These are phyloP conservation scores for Apiospora hydei DNA, from an alignment of 2,329 filamentous ascomycete species.

Conservation along the genomic window DNA sequence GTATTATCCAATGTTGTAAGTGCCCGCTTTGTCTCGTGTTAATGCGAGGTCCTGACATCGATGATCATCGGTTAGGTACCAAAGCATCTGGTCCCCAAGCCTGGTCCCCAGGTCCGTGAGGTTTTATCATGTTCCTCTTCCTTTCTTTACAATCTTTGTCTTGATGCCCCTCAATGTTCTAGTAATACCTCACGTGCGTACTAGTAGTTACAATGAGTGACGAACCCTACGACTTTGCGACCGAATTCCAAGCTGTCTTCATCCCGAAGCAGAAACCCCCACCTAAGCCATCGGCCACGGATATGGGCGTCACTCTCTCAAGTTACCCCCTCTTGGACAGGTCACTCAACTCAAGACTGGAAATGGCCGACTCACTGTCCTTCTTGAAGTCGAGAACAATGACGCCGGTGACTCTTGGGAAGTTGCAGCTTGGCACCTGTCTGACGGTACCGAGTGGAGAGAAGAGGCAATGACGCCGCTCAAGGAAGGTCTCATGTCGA, in stretches of 20 bases:
- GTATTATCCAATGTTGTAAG: conserved; percentile 11
- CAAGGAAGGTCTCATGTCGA: conserved; percentile 46
- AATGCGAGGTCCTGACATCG: neutral
- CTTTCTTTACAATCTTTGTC: neutral
- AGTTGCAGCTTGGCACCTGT: conserved; percentile 75
- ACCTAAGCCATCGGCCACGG: conserved; percentile 34
- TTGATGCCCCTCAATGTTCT: neutral
- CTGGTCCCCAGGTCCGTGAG: neutral
- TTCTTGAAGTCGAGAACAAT: conserved; percentile 70
- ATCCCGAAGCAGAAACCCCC: conserved; percentile 47
- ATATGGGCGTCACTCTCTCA: conserved; percentile 50
- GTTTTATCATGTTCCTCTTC: neutral
- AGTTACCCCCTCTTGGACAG: conserved; percentile 79
- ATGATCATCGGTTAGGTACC: conserved; percentile 5
- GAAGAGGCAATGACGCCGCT: conserved; percentile 54
- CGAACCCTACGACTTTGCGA: conserved; percentile 44
- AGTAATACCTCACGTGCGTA: neutral
- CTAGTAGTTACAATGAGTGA: conserved; percentile 30
- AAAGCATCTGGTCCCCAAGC: neutral
- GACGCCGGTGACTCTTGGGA: conserved; percentile 70
- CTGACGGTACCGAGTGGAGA: conserved; percentile 62
- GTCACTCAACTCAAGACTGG: conserved; percentile 65
- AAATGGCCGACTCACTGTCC: conserved; percentile 67
- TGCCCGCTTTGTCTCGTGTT: conserved; percentile 12
- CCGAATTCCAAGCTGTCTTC: conserved; percentile 47